These are phyloP conservation scores for Cutaneotrichosporon cavernicola DNA, from an alignment of 1,284 basidiomycete genomes.

Conservation along the genomic window DNA sequence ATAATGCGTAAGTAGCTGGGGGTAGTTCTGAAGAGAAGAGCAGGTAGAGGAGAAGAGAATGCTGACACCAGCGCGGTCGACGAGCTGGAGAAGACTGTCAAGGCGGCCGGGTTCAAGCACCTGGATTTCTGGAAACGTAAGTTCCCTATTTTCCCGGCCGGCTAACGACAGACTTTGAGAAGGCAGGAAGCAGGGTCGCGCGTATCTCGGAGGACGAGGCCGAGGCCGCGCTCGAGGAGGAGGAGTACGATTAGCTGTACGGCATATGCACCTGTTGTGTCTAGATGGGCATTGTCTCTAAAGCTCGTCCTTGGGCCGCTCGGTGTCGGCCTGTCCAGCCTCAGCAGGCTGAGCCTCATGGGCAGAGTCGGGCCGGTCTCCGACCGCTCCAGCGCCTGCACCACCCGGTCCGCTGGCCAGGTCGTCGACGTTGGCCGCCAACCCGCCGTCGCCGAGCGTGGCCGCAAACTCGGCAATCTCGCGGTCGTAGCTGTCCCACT, in stretches of 20 bases:
- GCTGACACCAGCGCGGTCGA: slow-evolving; percentile 34
- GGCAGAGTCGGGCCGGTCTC: slow-evolving; percentile 2
- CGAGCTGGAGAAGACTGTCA: slow-evolving; percentile 39
- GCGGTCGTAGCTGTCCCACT: slow-evolving; percentile 89
- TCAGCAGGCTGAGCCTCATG: background rate
- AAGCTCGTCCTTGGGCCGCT: slow-evolving; percentile 16
- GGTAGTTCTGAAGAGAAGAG: too few species aligned
- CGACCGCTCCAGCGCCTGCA: slow-evolving; percentile 4
- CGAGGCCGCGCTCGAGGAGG: slow-evolving; percentile 42
- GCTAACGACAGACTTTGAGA: slow-evolving; percentile 38
- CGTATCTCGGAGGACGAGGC: slow-evolving; percentile 47
- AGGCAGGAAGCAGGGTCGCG: slow-evolving; percentile 34
- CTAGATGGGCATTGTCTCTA: background rate
- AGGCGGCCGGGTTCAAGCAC: slow-evolving; percentile 45
- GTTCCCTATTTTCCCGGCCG: background rate
- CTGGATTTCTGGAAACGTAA: slow-evolving; percentile 47
- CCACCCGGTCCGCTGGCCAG: slow-evolving; percentile 53
- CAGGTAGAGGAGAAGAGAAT: too few species aligned
- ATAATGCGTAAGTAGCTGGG: slow-evolving; percentile 41
- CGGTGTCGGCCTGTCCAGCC: background rate
- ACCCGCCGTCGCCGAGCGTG: slow-evolving; percentile 54
- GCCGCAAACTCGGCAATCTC: slow-evolving; percentile 62
- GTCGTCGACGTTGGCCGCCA: slow-evolving; percentile 69
- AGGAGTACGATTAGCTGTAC: slow-evolving; percentile 17
- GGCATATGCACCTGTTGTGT: background rate